Base-by-base conservation (phyloP, 2,329 filamentous ascomycete genomes). In the Epichloe coenophiala region DNA sequence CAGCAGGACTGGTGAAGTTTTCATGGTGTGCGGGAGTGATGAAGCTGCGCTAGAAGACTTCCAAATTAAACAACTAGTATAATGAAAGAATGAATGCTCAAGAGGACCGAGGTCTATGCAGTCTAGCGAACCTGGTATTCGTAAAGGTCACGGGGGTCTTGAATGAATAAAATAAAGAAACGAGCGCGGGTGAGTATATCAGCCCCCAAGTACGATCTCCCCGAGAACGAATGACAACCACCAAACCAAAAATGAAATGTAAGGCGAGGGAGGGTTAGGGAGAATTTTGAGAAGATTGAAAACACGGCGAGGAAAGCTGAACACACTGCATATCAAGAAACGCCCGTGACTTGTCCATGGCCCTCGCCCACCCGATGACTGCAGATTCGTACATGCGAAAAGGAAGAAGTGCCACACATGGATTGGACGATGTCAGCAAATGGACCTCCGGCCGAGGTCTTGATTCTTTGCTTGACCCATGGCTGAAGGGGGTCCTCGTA, bases 1-100 rank as follows among this genome's bases (percentile, higher is more conserved):
- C 48, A 70, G 54, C 45, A 70, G 54, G 31, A 63, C 35, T 9
- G 52, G 27, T 19, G 54, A 47, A 19, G 52, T 50, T 38, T 55
- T 57, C 60, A 62, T 62, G 43, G 12, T 53, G 51, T 31, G 19
- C 27, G 35, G 42, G 31, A n/a, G 31, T 31, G 13, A 4, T 35
- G 43, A 21, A 27, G 12, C 27, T 17, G 41, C 23, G 41, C 21
- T 13, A 15, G 27, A n/a, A 31, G 7, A 4, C n/a, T 21, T 43
- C 15, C 12, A 11, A 43, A 27, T 15, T 7, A 23, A 43, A 23
- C 11, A 7, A 37, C 36, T n/a, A 36, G 15, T 5, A 13, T 2
- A 45, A 35, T 19, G 4, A 27, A 35, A 2, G 9, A 21, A 21
- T 21, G 19, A 21, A 21, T 21, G 19, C 3, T 31, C 31, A n/a